These are phyloP conservation scores for Fonsecaea multimorphosa DNA, from an alignment of 2,329 filamentous ascomycete species.

Conservation along the genomic window DNA sequence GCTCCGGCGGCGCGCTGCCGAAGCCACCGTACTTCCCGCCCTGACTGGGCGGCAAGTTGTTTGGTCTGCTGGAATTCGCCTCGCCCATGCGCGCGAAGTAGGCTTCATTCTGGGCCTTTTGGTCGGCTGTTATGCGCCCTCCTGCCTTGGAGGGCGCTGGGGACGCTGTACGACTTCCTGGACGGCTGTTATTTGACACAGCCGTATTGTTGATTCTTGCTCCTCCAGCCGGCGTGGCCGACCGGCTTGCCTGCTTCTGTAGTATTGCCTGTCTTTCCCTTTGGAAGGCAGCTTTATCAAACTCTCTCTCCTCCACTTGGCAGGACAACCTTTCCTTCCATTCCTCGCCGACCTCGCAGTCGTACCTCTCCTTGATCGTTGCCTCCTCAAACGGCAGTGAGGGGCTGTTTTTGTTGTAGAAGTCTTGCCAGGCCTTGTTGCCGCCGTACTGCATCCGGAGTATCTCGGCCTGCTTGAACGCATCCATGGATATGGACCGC, in stretches of 20 bases:
- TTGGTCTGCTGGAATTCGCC: slow-evolving; percentile 78
- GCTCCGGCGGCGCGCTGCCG: slow-evolving; percentile 71
- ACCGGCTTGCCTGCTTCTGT: slow-evolving; percentile 45
- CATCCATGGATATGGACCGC: slow-evolving; percentile 96
- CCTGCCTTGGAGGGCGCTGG: slow-evolving; percentile 39
- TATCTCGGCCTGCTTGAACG: slow-evolving; percentile 92
- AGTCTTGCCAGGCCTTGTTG: slow-evolving; percentile 83
- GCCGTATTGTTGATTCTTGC: slow-evolving; percentile 39
- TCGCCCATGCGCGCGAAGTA: slow-evolving; percentile 87
- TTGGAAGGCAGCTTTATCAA: slow-evolving; percentile 73
- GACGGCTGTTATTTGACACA: slow-evolving; percentile 36
- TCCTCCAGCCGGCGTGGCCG: slow-evolving; percentile 48
- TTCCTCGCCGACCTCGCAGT: slow-evolving; percentile 88
- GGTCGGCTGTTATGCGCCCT: slow-evolving; percentile 52
- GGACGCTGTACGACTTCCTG: slow-evolving; percentile 39
- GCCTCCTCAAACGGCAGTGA: slow-evolving; percentile 81
- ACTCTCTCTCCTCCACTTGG: slow-evolving; percentile 87
- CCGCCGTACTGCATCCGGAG: slow-evolving; percentile 91
- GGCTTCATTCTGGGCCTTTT: slow-evolving; percentile 74
- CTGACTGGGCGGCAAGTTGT: slow-evolving; percentile 79
- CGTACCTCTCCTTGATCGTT: slow-evolving; percentile 88
- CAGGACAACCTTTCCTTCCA: slow-evolving; percentile 89
- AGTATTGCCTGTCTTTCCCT: slow-evolving; percentile 46
- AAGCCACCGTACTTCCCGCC: slow-evolving; percentile 94
- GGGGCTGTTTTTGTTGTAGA: slow-evolving; percentile 77